Conservation (phyloP, 2,329 filamentous ascomycete species). For the Talaromyces sp. region DNA sequence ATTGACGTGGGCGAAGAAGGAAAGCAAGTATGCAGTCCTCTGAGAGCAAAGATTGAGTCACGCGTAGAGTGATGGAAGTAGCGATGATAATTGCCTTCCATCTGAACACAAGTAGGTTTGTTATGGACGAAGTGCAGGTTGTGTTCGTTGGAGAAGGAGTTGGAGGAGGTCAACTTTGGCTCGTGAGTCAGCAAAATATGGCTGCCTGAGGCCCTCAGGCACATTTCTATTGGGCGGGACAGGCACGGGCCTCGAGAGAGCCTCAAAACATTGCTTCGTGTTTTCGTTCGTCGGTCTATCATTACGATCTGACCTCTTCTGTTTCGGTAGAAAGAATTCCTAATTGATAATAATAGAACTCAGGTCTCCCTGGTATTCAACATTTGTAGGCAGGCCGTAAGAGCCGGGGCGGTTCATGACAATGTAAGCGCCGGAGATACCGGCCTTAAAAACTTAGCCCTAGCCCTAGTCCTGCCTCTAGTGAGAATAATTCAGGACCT, state of each 20-base stretch:
- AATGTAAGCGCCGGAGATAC: background rate
- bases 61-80: background rate
- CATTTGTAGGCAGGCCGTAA: too few species aligned
- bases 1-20: background rate
- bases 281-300: background rate
- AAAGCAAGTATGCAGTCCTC: background rate
- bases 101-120: background rate
- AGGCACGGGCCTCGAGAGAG: background rate
- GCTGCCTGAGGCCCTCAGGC: background rate
- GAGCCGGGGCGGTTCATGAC: background rate
- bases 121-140: background rate
- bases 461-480: background rate
- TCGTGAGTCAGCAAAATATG: background rate
- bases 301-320: background rate
- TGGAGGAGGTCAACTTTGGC: background rate
- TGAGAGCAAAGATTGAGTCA: background rate
- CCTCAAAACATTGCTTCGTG: background rate
- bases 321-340: background rate
- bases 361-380: background rate
- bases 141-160: background rate
- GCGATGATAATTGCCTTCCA: slow-evolving; percentile 4
- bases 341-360: background rate
- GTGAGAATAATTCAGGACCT: background rate
- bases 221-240: background rate
- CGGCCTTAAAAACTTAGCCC: background rate